Evolutionary conservation across 805 yeast genomes (phyloP), one percentile per base, ranked within the genome.

Genomic region (Saccharomycopsis schoenii): DNA sequence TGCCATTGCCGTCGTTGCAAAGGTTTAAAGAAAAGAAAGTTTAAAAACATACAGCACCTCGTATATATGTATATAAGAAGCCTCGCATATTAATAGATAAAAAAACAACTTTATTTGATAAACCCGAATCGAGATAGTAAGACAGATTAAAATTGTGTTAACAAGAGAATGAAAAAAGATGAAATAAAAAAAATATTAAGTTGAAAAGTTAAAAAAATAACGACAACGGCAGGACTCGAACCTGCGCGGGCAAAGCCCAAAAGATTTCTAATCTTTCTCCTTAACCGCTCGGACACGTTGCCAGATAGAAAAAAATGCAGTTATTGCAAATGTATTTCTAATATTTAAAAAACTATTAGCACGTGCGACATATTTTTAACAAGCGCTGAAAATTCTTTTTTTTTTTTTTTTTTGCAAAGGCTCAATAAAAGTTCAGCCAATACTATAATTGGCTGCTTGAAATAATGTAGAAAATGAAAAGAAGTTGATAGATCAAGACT

Each of bases 1-100:
- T n/a, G 97, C 99, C 8, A 89, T 94, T 58, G 86, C 87, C 86
- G 78, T 91, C 0, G 97, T 97, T 14, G 97, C 93, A 72, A 79
- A 96, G 66, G 73, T 91, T 1, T 93, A 74, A 25, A 43, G 6
- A n/a, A n/a, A n/a, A n/a, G n/a, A n/a, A n/a, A n/a, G 15, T 12
- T 12, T 5, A 14, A 14, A 37, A 9, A 37, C 10, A 14, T 11
- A 11, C 12, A 37, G 12, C 15, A 37, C 12, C 41, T 5, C 41
- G 12, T 9, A 37, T 37, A 37, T 14, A 9, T 37, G 12, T 5
- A 37, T 37, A 37, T 12, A 14, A 37, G 10, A 37, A 37, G 41
- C 3, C 34, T 29, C 34, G 34, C 34, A 29, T 29, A 4, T 29
- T 29, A 29, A 29, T 29, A 29, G 34, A 29, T 29, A 29, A 29